These are phyloP conservation scores for Scheffersomyces cryptocercus DNA, from an alignment of 1,139 yeast species.

Conservation along the genomic window DNA sequence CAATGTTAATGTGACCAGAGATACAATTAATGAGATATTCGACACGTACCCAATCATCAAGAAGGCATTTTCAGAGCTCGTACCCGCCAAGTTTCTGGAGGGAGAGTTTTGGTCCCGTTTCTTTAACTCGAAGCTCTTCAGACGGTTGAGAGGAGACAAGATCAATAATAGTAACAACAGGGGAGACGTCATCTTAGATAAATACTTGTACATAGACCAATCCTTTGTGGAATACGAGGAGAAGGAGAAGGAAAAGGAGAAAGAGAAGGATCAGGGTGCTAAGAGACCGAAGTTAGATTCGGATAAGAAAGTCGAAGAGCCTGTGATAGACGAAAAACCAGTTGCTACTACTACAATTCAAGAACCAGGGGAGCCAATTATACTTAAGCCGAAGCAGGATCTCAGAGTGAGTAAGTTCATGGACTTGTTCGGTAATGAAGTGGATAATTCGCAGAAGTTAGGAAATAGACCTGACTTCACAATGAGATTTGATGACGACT, in stretches of 20 bases:
- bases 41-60: slow-evolving; percentile 93
- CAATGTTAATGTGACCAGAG: slow-evolving; percentile 88
- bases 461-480: slow-evolving; percentile 90
- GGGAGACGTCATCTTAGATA: slow-evolving; percentile 83
- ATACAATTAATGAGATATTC: slow-evolving; percentile 85
- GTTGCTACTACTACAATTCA: slow-evolving; percentile 14
- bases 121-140: slow-evolving; percentile 82
- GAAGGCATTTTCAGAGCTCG: slow-evolving; percentile 85
- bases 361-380: slow-evolving; percentile 22
- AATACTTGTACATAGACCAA: slow-evolving; percentile 65
- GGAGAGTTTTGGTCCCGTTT: slow-evolving; percentile 98
- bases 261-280: slow-evolving; percentile 11
- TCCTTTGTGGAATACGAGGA: slow-evolving; percentile 43
- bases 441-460: slow-evolving; percentile 72
- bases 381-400: no score
- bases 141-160: slow-evolving; percentile 88
- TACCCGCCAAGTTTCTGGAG: slow-evolving; percentile 76
- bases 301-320: slow-evolving; percentile 11
- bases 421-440: slow-evolving; percentile 78
- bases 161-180: slow-evolving; percentile 68
- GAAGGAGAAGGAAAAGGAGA: slow-evolving; percentile 6
- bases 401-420: slow-evolving; percentile 53
- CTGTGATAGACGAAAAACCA: slow-evolving; percentile 14
- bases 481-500: slow-evolving; percentile 71
- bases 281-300: slow-evolving; percentile 1